These are phyloP conservation scores for Artemisia argyi DNA, from an alignment of 129 eudicot species.

Conservation along the genomic window DNA sequence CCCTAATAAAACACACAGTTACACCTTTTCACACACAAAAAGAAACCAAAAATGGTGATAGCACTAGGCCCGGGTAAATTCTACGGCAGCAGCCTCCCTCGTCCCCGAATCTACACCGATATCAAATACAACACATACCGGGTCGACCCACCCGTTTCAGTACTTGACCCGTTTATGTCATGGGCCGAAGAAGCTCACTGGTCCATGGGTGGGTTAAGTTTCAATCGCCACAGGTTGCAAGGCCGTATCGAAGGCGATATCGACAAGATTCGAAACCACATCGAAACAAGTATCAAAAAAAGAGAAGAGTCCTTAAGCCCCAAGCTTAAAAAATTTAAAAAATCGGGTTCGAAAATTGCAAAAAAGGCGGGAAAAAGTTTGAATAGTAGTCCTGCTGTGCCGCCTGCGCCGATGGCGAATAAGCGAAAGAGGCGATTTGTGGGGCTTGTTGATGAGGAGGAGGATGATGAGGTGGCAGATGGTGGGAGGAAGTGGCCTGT, in stretches of 20 bases:
- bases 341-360: not conserved
- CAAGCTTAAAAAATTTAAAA: not conserved
- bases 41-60: constrained; percentile 48
- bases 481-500: constrained; percentile 45
- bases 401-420: constrained; percentile 62
- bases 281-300: constrained; percentile 29
- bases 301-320: constrained; percentile 24
- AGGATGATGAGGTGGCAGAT: constrained; percentile 13
- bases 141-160: constrained; percentile 77
- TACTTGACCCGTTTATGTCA: constrained; percentile 62
- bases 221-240: constrained; percentile 73
- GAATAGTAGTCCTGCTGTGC: constrained; percentile 37
- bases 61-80: constrained; percentile 87
- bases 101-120: constrained; percentile 78
- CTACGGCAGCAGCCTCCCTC: constrained; percentile 93
- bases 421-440: constrained; percentile 49
- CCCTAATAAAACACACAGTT: not conserved
- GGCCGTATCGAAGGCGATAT: constrained; percentile 88
- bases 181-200: constrained; percentile 96
- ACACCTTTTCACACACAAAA: not conserved
- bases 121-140: constrained; percentile 51
- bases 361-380: not conserved
- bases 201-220: constrained; percentile 88
- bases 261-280: constrained; percentile 52
- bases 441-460: constrained; percentile 45